Evolutionary conservation across 2,329 filamentous ascomycete species (phyloP), one percentile per base, ranked within the genome.

Genomic region (Biscogniauxia sp.): DNA sequence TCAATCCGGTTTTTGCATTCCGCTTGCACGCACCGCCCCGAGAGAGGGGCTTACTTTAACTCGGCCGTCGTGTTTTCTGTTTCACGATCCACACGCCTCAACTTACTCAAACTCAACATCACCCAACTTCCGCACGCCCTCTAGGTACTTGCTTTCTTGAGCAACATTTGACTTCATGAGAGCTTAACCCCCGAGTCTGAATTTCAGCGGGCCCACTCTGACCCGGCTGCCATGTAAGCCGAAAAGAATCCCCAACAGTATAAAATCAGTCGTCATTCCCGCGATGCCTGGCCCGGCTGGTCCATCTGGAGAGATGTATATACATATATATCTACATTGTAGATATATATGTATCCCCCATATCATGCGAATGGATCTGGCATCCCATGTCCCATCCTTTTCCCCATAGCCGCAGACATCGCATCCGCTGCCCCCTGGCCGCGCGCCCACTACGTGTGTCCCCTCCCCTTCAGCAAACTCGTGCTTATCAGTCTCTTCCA

Each of bases 401-500:
- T 45, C 37, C 15, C 37, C 15, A 45, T 2, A 45, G 11, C 37
- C 2, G 11, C 15, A 45, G 13, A 17, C 5, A 3, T 17, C 37
- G 37, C 37, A 45, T 9, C 37, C 37, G 9, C 9, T 28, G n/a
- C 11, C 13, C 7, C 15, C 11, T n/a, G 37, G 37, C 37, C 3
- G 37, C 37, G 37, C 37, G 15, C 37, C 11, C 1, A 1, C 20
- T 37, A 17, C 20, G 13, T 54, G 4, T 55, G 37, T 51, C 53
- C 52, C n/a, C n/a, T n/a, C 28, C 41, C 53, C 45, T 20, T 56
- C 28, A 9, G 41, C 23, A n/a, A 6, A 50, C 23, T 49, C 11
- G 55, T 65, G 66, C 72, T 76, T 61, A 74, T 66, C 62, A 51
- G n/a, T 53, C 60, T 20, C n/a, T 56, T 65, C 64, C 55, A 61